Evolutionary conservation across 768 basidiomycete species (phyloP).

Genomic region (Auriscalpium microsporum): DNA sequence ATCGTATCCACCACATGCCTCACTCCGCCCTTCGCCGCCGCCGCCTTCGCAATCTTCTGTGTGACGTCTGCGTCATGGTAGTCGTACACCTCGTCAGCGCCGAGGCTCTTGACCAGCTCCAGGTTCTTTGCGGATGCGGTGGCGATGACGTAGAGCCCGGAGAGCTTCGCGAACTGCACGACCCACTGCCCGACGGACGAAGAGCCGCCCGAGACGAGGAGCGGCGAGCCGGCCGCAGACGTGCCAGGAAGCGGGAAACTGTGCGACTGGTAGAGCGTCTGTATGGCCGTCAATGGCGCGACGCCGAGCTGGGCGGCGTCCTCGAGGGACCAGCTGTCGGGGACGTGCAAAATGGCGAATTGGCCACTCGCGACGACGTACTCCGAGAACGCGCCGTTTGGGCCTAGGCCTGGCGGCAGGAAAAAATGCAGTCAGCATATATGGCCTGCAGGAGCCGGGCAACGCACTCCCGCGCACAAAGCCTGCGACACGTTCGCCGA

Average conservation of each 20-base stretch:
- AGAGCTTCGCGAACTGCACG: conserved; percentile 22
- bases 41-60: conserved; percentile 2
- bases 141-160: conserved; percentile 26
- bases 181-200: conserved; percentile 29
- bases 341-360: conserved; percentile 11
- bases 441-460: neutral
- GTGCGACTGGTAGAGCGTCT: conserved; percentile 8
- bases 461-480: conserved; percentile 18
- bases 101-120: conserved; percentile 27
- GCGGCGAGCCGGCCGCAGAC: conserved; percentile 1
- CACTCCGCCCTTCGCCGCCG: neutral
- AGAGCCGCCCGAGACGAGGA: conserved; percentile 23
- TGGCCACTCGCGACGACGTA: conserved; percentile 19
- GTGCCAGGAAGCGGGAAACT: neutral
- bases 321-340: conserved; percentile 11
- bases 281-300: conserved; percentile 9
- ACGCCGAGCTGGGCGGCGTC: conserved; percentile 9
- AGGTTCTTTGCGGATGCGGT: conserved; percentile 28
- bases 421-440: neutral
- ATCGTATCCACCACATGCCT: no score
- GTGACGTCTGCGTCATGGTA: conserved; percentile 10
- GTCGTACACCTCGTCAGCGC: conserved; percentile 28
- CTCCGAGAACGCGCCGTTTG: conserved; percentile 20
- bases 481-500: conserved; percentile 23
- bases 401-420: conserved; percentile 4